phyloP scores from a whole-genome alignment of 2,329 filamentous ascomycete genomes.

The Thyridium curvatum region DNA sequence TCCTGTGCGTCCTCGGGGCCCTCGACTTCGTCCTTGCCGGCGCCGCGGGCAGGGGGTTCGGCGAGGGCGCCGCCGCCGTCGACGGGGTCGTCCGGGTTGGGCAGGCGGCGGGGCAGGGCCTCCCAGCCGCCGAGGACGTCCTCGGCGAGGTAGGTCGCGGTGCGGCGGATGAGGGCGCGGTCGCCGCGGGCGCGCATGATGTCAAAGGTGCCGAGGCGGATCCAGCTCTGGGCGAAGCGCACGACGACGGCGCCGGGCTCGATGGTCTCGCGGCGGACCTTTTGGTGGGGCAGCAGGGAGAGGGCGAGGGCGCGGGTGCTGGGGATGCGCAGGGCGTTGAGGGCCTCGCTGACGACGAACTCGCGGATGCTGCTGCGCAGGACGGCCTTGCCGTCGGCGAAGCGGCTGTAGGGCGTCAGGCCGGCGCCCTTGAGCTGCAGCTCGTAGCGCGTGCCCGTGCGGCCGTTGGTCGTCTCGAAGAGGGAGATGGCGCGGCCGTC shows the following conservation, averaged over 20 bases:
- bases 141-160: slow-evolving; percentile 80
- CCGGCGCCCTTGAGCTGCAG: slow-evolving; percentile 93
- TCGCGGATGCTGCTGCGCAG: slow-evolving; percentile 88
- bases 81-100: slow-evolving; percentile 36
- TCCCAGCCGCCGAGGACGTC: slow-evolving; percentile 87
- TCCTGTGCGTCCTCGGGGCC: slow-evolving; percentile 63
- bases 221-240: slow-evolving; percentile 85
- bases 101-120: slow-evolving; percentile 59
- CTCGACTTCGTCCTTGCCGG: slow-evolving; percentile 55
- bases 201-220: slow-evolving; percentile 94
- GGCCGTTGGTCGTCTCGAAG: slow-evolving; percentile 78
- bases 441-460: slow-evolving; percentile 71
- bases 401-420: slow-evolving; percentile 88
- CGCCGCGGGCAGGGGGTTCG: slow-evolving; percentile 37
- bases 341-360: slow-evolving; percentile 84
- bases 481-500: slow-evolving; percentile 92
- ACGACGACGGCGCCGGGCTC: slow-evolving; percentile 92
- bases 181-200: slow-evolving; percentile 80
- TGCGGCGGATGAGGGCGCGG: slow-evolving; percentile 61
- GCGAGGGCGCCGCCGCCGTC: slow-evolving; percentile 5
- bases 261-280: slow-evolving; percentile 69
- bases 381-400: slow-evolving; percentile 93
- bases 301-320: slow-evolving; percentile 81
- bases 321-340: slow-evolving; percentile 81
- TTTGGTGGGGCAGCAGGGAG: slow-evolving; percentile 65